phyloP scores from a whole-genome alignment of 2,329 filamentous ascomycete species.

The Pseudogymnoascus sp. region DNA sequence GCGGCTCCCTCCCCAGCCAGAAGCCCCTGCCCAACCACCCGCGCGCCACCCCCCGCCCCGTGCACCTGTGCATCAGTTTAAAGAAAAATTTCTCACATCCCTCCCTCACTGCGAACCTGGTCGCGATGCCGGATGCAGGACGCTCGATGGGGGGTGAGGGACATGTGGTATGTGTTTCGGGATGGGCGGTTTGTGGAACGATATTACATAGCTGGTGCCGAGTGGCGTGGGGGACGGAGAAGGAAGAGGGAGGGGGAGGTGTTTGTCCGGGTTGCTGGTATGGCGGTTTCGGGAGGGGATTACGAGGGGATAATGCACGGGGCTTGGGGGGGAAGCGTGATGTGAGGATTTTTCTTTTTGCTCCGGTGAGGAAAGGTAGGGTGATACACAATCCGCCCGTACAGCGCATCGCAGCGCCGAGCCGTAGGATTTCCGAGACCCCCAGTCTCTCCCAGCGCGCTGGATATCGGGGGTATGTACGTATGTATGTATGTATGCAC shows the following conservation, averaged over 20 bases:
- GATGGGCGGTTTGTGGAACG: neutral
- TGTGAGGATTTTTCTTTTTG: neutral
- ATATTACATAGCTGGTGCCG: neutral
- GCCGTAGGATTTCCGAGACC: neutral
- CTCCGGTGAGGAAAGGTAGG: neutral
- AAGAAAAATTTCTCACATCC: neutral
- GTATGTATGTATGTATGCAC: neutral
- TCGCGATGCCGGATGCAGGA: neutral
- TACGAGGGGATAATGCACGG: neutral
- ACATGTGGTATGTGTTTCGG: neutral
- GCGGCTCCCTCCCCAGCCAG: neutral
- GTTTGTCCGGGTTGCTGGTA: neutral
- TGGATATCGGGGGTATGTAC: neutral
- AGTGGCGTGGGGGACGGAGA: neutral
- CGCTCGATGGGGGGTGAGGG: neutral
- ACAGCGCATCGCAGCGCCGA: too few species aligned
- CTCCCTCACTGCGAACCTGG: neutral
- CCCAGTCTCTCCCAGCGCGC: neutral
- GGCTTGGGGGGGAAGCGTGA: neutral
- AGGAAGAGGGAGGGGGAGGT: neutral
- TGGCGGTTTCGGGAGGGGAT: neutral
- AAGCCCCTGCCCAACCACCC: neutral
- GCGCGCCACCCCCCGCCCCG: neutral
- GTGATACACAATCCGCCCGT: neutral
- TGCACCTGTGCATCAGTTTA: neutral